Conservation (phyloP, 78 protist species). For the Dictyostelium citrinum region DNA sequence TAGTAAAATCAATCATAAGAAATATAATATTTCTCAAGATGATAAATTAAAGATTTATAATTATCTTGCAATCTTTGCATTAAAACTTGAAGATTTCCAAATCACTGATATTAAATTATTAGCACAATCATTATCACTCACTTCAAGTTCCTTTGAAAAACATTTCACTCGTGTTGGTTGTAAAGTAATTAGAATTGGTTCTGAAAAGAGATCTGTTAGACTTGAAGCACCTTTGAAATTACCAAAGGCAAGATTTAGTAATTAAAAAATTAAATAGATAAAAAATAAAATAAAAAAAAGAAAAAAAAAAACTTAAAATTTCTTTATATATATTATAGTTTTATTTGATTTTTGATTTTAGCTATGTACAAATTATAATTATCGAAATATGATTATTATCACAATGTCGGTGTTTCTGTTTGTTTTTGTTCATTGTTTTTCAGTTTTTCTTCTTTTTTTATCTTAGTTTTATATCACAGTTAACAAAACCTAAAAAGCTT, state of each 20-base stretch:
- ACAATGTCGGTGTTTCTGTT: not conserved
- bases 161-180: constrained; percentile 28
- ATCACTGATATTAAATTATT: not conserved
- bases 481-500: not conserved
- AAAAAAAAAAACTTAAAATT: not conserved
- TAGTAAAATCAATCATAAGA: not conserved
- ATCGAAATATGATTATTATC: no score
- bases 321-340: not conserved
- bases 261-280: not conserved
- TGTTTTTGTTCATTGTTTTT: not conserved
- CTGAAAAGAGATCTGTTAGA: constrained; percentile 1
- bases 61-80: constrained; percentile 8
- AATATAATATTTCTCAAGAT: not conserved
- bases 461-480: not conserved
- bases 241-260: not conserved
- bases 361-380: not conserved
- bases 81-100: constrained; percentile 6
- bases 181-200: not conserved
- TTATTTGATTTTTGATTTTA: not conserved
- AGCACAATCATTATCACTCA: not conserved
- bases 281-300: not conserved
- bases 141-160: not conserved
- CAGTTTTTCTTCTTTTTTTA: not conserved
- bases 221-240: constrained; percentile 2
- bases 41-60: constrained; percentile 4